Conservation (phyloP, 2,329 filamentous ascomycete genomes). For the Diaporthe aspalathi region DNA sequence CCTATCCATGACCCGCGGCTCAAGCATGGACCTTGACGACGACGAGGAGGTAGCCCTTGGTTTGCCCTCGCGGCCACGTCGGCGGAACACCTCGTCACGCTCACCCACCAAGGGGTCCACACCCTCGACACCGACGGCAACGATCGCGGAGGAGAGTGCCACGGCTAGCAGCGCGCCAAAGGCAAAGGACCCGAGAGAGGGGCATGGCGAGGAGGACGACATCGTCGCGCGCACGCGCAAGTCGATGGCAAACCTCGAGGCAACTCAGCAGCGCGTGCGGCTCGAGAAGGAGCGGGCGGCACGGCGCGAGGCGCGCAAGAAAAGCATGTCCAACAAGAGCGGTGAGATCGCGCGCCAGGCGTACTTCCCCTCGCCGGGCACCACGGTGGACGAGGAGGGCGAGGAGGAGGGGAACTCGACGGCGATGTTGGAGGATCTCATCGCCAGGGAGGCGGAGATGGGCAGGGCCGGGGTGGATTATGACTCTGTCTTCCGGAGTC, state of each 20-base stretch:
- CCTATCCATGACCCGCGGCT: constrained; percentile 78
- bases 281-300: constrained; percentile 65
- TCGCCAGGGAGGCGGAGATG: constrained; percentile 65
- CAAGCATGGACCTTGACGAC: constrained; percentile 47
- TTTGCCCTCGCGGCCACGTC: not conserved
- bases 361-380: constrained; percentile 57
- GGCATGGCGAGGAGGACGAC: constrained; percentile 54
- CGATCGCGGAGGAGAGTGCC: not conserved
- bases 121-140: constrained; percentile 33
- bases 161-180: constrained; percentile 24
- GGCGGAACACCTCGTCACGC: constrained; percentile 21
- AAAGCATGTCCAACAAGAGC: constrained; percentile 40
- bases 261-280: constrained; percentile 70
- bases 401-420: constrained; percentile 49
- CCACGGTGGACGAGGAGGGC: constrained; percentile 52
- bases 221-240: constrained; percentile 68
- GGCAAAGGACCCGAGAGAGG: constrained; percentile 13
- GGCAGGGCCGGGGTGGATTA: constrained; percentile 63
- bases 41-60: constrained; percentile 38
- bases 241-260: constrained; percentile 73
- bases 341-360: constrained; percentile 53
- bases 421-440: constrained; percentile 75
- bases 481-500: constrained; percentile 84
- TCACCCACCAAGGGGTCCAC: constrained; percentile 35
- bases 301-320: constrained; percentile 55